Base-by-base conservation (phyloP, 2,329 filamentous ascomycete species). In the Cladosporium phlei region DNA sequence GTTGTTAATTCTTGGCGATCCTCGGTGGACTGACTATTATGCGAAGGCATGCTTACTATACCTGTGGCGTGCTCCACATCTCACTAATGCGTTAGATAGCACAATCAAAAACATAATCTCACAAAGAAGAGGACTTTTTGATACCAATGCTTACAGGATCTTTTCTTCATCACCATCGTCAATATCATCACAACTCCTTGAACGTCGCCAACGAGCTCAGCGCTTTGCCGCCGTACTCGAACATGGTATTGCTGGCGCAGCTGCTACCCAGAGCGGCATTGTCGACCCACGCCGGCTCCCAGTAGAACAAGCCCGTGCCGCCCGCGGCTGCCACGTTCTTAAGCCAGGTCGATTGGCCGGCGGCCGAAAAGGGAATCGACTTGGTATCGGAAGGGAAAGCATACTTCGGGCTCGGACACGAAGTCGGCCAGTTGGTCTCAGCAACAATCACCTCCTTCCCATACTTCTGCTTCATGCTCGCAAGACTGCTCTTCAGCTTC, bases 221-320 rank as follows among this genome's bases (percentile, higher is more conserved):
- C 10, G 54, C 52, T 27, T 44, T 61, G 39, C 65, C 67, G 38
- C 63, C 59, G 6, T 53, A 43, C 38, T 54, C 53, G 38, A 63
- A 61, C 46, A 63, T 50, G 46, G 61, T 50, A 17, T 56, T 58
- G 43, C 59, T 52, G 11, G 53, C 48, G 42, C 61, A 63, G 21
- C 54, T 58, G 45, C 52, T 58, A 7, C 59, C 60, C 38, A 60
- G 45, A 2, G 50, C 55, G 5, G 56, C 57, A 47, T 61, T 61
- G 27, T 58, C 53, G 17, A 61, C 32, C 57, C 58, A 63, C 4
- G 60, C 57, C 4, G 61, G 61, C 49, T 63, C 59, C 60, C 60
- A 64, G 46, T 63, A 63, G 37, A 58, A 58, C 16, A 62, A 20
- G 2, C 66, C 66, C 37, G 51, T 56, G 2, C 56, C 59, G 14